Percentiles rank a stretch among this genome's conserved stretches.
Evolutionary conservation across 2,329 filamentous ascomycete species (phyloP).

Genomic region (Eurotiales sp.): DNA sequence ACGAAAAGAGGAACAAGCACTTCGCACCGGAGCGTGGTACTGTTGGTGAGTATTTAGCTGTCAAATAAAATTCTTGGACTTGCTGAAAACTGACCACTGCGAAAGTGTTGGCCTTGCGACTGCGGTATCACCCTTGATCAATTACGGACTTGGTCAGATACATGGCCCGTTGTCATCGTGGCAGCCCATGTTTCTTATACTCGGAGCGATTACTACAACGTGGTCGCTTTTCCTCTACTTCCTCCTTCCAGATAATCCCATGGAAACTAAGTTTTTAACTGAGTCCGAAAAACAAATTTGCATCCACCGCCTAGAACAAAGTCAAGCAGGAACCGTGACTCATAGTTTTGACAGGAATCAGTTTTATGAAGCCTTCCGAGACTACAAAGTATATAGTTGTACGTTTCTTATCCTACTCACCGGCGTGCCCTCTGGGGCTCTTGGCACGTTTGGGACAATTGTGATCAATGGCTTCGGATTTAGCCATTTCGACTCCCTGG

Average conservation of each 20-base stretch:
- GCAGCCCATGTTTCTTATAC: slow-evolving; percentile 1
- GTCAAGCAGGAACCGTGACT: slow-evolving; percentile 4
- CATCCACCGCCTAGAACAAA: slow-evolving; percentile 44
- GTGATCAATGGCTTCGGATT: slow-evolving; percentile 11
- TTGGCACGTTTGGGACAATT: slow-evolving; percentile 9
- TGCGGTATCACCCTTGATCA: slow-evolving; percentile 1
- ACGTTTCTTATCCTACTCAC: slow-evolving; percentile 6
- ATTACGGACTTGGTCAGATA: not conserved
- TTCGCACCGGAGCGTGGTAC: slow-evolving; percentile 45
- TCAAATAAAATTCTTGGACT: too few species aligned
- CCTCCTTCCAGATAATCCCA: slow-evolving; percentile 43
- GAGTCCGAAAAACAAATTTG: slow-evolving; percentile 47
- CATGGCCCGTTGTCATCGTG: not conserved
- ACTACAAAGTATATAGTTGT: slow-evolving; percentile 8
- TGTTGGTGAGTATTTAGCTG: too few species aligned
- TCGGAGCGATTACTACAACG: slow-evolving; percentile 40
- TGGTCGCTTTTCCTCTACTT: slow-evolving; percentile 42
- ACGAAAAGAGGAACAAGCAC: slow-evolving; percentile 45
- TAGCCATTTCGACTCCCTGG: slow-evolving; percentile 7
- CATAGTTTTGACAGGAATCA: not conserved
- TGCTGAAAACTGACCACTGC: too few species aligned
- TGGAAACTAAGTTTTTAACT: slow-evolving; percentile 39
- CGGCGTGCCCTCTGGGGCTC: slow-evolving; percentile 6
- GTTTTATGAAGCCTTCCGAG: slow-evolving; percentile 7
- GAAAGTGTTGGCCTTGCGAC: slow-evolving; percentile 27